Conservation (phyloP, 1,284 basidiomycete species). For the Cryptococcus sp. region DNA sequence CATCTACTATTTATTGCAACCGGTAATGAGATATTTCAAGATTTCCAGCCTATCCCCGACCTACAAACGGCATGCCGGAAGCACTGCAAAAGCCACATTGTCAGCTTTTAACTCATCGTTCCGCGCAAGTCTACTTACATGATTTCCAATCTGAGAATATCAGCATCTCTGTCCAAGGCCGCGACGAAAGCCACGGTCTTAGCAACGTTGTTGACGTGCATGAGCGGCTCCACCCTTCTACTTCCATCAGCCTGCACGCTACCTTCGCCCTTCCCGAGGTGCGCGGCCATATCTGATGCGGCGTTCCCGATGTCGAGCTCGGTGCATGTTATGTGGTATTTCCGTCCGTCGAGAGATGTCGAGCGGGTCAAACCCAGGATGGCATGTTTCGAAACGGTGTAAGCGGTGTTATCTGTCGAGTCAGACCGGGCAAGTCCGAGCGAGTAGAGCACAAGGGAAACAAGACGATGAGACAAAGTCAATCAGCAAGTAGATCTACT, state of each 20-base stretch:
- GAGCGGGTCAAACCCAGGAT: slow-evolving; percentile 72
- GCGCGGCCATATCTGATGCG: slow-evolving; percentile 61
- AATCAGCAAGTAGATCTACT: neutral
- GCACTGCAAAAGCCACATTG: slow-evolving; percentile 33
- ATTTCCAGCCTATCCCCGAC: slow-evolving; percentile 58
- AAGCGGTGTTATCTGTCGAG: slow-evolving; percentile 53
- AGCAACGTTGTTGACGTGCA: slow-evolving; percentile 63
- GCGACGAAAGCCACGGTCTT: slow-evolving; percentile 70
- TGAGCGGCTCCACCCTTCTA: slow-evolving; percentile 60
- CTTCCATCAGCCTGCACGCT: slow-evolving; percentile 69
- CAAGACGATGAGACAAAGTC: neutral
- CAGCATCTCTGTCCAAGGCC: slow-evolving; percentile 65
- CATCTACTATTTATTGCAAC: no score
- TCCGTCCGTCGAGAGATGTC: slow-evolving; percentile 72
- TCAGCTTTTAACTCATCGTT: neutral
- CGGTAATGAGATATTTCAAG: no score
- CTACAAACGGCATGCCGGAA: slow-evolving; percentile 63
- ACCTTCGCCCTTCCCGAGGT: slow-evolving; percentile 52
- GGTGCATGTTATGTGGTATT: slow-evolving; percentile 70
- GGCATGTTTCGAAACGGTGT: slow-evolving; percentile 77
- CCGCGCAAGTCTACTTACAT: slow-evolving; percentile 60
- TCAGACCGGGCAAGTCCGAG: slow-evolving; percentile 30
- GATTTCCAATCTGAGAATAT: slow-evolving; percentile 62
- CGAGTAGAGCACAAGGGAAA: neutral
- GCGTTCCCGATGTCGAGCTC: slow-evolving; percentile 82